A percentile compares a stretch with the other conserved stretches of the same genome.
These are phyloP conservation scores for Phalaenopsis hybrid DNA, from an alignment of 116 monocot species.

Conservation along the genomic window DNA sequence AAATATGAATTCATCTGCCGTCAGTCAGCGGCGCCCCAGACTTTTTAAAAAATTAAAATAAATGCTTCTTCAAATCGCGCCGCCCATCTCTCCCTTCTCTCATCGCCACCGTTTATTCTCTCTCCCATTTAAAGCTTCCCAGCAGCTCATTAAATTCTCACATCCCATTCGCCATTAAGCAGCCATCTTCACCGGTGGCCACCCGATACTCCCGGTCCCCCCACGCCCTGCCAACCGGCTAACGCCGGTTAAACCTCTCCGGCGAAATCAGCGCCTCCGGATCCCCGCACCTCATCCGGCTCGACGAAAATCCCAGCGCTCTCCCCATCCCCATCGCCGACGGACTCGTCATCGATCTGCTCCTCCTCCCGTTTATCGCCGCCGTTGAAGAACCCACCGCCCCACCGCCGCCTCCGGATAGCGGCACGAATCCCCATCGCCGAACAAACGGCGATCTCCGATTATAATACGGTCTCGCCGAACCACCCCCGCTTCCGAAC, in stretches of 20 bases:
- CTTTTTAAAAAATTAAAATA: too few species aligned
- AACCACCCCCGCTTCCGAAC: constrained; percentile 31
- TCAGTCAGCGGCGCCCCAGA: too few species aligned
- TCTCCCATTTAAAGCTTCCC: constrained; percentile 17
- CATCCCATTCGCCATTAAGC: constrained; percentile 23
- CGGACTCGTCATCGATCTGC: constrained; percentile 55
- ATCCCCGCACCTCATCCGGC: constrained; percentile 79
- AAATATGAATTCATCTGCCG: too few species aligned
- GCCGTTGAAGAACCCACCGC: constrained; percentile 15
- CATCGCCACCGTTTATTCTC: too few species aligned
- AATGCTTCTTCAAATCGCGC: too few species aligned
- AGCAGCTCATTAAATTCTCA: constrained; percentile 20
- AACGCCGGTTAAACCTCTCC: constrained; percentile 51
- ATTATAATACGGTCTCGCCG: constrained; percentile 36
- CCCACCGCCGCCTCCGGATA: constrained; percentile 32
- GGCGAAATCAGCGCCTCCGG: constrained; percentile 94
- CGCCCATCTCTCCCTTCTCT: background rate
- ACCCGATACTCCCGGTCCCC: background rate
- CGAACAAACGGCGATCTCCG: constrained; percentile 45
- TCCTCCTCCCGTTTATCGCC: constrained; percentile 21
- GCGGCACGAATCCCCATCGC: constrained; percentile 60
- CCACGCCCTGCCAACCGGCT: constrained; percentile 13
- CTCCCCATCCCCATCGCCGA: constrained; percentile 25
- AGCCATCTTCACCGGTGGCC: background rate
- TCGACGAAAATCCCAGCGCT: constrained; percentile 35